Conservation (phyloP, 2,329 filamentous ascomycete species). For the Ceratocystiopsis sp. region DNA sequence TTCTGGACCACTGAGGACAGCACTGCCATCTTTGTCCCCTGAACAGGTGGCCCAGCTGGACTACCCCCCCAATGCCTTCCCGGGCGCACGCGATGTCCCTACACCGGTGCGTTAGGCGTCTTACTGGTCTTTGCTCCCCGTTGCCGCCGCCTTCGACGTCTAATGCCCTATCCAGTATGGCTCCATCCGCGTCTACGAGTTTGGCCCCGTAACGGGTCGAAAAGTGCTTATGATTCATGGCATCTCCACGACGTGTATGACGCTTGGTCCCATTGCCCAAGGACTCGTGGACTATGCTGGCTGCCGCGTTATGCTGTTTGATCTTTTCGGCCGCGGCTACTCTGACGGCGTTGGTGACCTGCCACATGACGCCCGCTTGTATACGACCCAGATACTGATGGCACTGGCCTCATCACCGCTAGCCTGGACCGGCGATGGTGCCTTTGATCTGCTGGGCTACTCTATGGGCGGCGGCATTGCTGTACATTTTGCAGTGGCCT, state of each 20-base stretch:
- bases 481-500: conserved; percentile 55
- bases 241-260: conserved; percentile 67
- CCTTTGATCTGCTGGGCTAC: conserved; percentile 59
- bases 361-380: conserved; percentile 57
- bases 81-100: conserved; percentile 54
- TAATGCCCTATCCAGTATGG: conserved; percentile 33
- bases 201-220: conserved; percentile 53
- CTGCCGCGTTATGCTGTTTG: conserved; percentile 67
- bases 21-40: conserved; percentile 11
- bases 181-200: conserved; percentile 64
- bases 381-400: conserved; percentile 53
- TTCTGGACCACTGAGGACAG: conserved; percentile 11
- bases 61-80: conserved; percentile 53
- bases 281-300: conserved; percentile 45
- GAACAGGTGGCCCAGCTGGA: conserved; percentile 13
- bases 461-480: conserved; percentile 69
- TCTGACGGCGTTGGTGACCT: conserved; percentile 47
- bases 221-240: conserved; percentile 70
- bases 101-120: conserved; percentile 31
- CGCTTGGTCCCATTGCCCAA: conserved; percentile 49
- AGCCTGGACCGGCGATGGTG: conserved; percentile 41
- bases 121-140: conserved; percentile 1
- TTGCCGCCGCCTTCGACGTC: not conserved
- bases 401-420: conserved; percentile 53
- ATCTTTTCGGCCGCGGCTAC: conserved; percentile 54